Evolutionary conservation across 495 filamentous ascomycete genomes (phyloP), one percentile per base, ranked within the genome.

Genomic region (Tuber borchii): DNA sequence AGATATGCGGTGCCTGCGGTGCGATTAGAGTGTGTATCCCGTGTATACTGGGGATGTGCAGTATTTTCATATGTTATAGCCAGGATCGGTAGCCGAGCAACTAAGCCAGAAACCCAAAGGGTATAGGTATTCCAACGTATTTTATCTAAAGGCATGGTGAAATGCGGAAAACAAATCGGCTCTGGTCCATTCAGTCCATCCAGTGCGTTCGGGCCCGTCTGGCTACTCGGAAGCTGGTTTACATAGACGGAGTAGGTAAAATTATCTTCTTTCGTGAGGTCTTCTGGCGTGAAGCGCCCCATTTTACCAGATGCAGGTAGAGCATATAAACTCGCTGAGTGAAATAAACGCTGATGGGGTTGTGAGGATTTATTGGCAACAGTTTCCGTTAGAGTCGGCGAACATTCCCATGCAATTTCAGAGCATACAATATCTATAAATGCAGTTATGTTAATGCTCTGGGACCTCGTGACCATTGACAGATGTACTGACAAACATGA

Each of bases 141-240:
- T n/a, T 61, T 2, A 5, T 26, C 12, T 2, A 16, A 12, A 45
- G 2, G 44, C 9, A 10, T 10, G 7, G 16, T 2, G 44, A 45
- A 2, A 42, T 10, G 0, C 40, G 0, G 44, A 10, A 0, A 0
- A 10, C 12, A 45, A 45, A 45, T 17, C 7, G 0, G 2, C 0
- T 14, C 16, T 45, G n/a, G n/a, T n/a, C n/a, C 0, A 12, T 3
- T 0, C 0, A 45, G 12, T 16, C 44, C 44, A 45, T 45, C 44
- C 44, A 3, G 0, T 10, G 7, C 2, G 2, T 2, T 10, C 44
- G 2, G 44, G 9, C 5, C 0, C 44, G 2, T 17, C 0, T 2
- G 17, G 44, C 12, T 16, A 14, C 44, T 16, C 0, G 2, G 12
- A 10, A 19, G 17, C 45, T 16, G 2, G 5, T 1, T 14, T 31